These are phyloP conservation scores for Puccinia hordei DNA, from an alignment of 1,284 basidiomycete species.

Conservation along the genomic window DNA sequence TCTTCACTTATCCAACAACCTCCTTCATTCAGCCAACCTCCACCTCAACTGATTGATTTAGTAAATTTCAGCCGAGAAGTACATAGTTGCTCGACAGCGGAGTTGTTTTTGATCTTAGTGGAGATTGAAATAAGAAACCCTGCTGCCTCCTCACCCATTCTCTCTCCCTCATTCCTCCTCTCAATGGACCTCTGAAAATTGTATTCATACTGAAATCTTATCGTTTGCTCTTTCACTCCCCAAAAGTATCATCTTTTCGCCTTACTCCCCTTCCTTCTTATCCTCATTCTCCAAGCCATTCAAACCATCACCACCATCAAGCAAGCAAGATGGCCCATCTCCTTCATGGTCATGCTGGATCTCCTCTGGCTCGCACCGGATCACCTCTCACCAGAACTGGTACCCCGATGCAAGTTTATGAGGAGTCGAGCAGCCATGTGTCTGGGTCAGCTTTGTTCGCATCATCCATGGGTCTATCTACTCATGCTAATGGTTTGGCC, in stretches of 20 bases:
- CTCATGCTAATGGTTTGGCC: not conserved
- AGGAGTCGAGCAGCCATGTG: constrained; percentile 47
- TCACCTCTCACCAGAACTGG: constrained; percentile 47
- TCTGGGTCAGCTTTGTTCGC: constrained; percentile 18
- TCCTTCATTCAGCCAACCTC: too few species aligned
- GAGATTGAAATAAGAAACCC: too few species aligned
- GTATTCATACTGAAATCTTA: not conserved
- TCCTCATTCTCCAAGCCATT: not conserved
- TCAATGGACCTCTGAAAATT: not conserved
- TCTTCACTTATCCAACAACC: too few species aligned
- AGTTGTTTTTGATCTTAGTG: too few species aligned
- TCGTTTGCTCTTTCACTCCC: not conserved
- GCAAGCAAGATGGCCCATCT: constrained; percentile 40
- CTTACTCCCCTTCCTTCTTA: not conserved
- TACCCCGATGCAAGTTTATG: constrained; percentile 44
- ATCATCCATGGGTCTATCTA: not conserved
- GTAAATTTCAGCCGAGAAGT: too few species aligned
- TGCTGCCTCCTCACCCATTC: too few species aligned
- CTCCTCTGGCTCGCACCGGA: constrained; percentile 42
- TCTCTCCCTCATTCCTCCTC: not conserved
- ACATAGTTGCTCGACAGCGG: too few species aligned
- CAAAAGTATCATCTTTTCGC: not conserved
- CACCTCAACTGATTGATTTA: too few species aligned
- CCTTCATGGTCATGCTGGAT: constrained; percentile 37
- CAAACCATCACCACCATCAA: not conserved